Evolutionary conservation across 208 protist genomes (phyloP), one percentile per base, ranked within the genome.

Genomic region (Leishmania tropica): DNA sequence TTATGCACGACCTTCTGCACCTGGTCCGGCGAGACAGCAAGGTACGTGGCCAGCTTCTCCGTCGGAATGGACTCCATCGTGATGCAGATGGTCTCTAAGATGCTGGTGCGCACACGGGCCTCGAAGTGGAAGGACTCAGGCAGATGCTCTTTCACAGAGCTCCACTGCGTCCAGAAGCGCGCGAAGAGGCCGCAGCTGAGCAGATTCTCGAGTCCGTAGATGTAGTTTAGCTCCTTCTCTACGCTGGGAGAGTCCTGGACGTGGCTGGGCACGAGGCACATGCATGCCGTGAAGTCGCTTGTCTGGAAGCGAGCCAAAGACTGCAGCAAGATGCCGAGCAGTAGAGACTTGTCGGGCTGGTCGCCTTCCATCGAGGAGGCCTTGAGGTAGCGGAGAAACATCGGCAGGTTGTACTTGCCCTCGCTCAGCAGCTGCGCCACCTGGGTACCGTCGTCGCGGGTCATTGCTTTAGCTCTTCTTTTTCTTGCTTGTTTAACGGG

Each of bases 131-230:
- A 92, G 40, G 89, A 88, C 82, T 93, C 89, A 3, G 90, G 90
- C 47, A 96, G 89, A 75, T 93, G 81, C 75, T 91, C 87, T 81
- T 90, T 89, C 28, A 95, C 87, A 31, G 83, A 82, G 51, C 56
- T 81, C 93, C 94, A 97, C 84, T 92, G 89, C 45, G 85, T 72
- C 93, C 94, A 97, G 81, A 97, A 97, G 81, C 87, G 83, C 8
- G 87, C 85, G 75, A 97, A 97, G 73, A 90, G 77, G 37, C 94
- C 92, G 74, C 93, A 94, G 85, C 89, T 94, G 75, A 97, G 89
- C 31, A 94, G 89, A 81, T 97, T 97, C 86, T 97, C 94, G n/a
- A 95, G 87, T 67, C 94, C 94, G 82, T 97, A 97, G 76, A 97
- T 95, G 79, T 87, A 88, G 76, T 87, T 87, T 2, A 97, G 79